Base-by-base conservation (phyloP, 208 protist genomes). In the Trypanosoma boissoni region DNA sequence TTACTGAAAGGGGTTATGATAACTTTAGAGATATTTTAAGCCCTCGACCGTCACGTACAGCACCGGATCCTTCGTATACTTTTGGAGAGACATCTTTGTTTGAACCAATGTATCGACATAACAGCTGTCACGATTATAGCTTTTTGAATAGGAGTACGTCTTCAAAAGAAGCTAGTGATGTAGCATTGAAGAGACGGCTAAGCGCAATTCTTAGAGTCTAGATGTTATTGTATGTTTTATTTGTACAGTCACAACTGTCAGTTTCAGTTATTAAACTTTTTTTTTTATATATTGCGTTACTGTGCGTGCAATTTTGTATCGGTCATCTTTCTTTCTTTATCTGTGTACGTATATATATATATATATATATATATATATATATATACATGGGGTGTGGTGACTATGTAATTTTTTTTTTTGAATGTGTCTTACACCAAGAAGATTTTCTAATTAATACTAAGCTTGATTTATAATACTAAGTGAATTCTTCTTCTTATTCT, bases 111-210 rank as follows among this genome's bases (percentile, higher is more conserved):
- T 50, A 42, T 57, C 20, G 10, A 29, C 49, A 65, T 12, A 39
- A 16, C 21, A 31, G 39, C 18, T 65, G 34, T 31, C 28, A 41
- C 2, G n/a, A n/a, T n/a, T n/a, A 65, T 49, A 24, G 49, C 59
- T 43, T 29, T 41, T 24, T 49, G 49, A 55, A 49, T 31, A 41
- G 39, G 8, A 45, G 36, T 27, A 24, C 27, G 12, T 9, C 53
- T 9, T 49, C 55, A 32, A 55, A 56, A 45, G 37, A 37, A 16
- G 59, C 53, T 10, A 65, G 59, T 50, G 49, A 65, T 49, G 55
- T 65, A 28, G 59, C 59, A 26, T 57, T 65, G 50, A 56, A 27
- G 31, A 65, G 18, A 29, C 45, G 59, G 41, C 24, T 65, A 48
- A 41, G 48, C 1, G 59, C 59, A n/a, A 46, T 65, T 57, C 18